Base-by-base conservation (phyloP, 441 rosid species). In the Pelargonium cotyledonis region DNA sequence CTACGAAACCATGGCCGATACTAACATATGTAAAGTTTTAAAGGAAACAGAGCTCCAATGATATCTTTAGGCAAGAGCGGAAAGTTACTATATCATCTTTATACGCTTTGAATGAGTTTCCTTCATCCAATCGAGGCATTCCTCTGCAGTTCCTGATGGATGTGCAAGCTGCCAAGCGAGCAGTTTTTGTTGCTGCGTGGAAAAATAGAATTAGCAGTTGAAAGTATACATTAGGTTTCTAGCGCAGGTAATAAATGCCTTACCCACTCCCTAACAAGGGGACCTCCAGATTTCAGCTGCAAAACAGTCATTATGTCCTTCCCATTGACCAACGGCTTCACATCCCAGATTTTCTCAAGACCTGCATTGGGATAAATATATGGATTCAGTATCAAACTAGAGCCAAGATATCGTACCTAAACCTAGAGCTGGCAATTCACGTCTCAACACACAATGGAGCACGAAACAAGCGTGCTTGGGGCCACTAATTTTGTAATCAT, bases 121-220 rank as follows among this genome's bases (percentile, higher is more conserved):
- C 79, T 76, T 88, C 94, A 94, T 91, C 96, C 97, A 94, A 29
- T 86, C 94, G 18, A 88, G 81, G 79, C 96, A 89, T 83, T 91
- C 94, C 67, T 91, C 94, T 0, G 86, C 78, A 38, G 91, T 85
- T 53, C 92, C 90, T 3, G 78, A 67, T 4, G 92, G 96, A 70
- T 88, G 77, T 31, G 92, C 92, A 12, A 94, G 86, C 82, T 94
- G 95, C 97, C 99, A 94, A 44, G 86, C 87, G 5, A 86, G 75
- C 65, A 85, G 62, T 70, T 81, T 89, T 75, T 88, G 84, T 86
- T 93, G 96, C 98, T 92, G 91, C 77, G 23, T 70, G 70, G 46
- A 44, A 21, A 68, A 68, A 35, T 66, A 40, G 26, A 43, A 67
- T 64, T 62, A 79, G 72, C 63, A 68, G 66, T 41, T 29, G 65